Base-by-base conservation (phyloP, 345 rosid species). In the Dovyalis caffra region DNA sequence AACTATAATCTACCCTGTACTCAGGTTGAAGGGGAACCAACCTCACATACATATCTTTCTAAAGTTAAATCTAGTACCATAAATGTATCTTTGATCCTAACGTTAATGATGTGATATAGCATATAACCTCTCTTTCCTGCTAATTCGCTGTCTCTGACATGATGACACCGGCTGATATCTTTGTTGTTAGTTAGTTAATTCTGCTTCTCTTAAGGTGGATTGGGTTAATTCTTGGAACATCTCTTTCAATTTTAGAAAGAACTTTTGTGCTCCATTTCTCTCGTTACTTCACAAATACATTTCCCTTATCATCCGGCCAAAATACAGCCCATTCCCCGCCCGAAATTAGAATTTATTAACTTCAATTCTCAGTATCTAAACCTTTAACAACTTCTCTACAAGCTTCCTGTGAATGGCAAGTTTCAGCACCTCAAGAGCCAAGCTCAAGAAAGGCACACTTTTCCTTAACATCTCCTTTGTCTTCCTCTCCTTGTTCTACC, bases 381-480 rank as follows among this genome's bases (percentile, higher is more conserved):
- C 69, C 74, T 37, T 9, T 74, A 37, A 64, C 65, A 15, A 53
- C 68, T 66, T 57, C 63, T 65, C 66, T 40, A 18, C 77, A 76
- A 63, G 64, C 69, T 73, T 77, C 70, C 49, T 77, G 28, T 80
- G 75, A 83, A 87, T 87, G 90, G 85, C 84, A 74, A 69, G 69
- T 32, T 78, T 76, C 74, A 66, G 29, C 1, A 6, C 35, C 33
- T 70, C 73, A 62, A 70, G 43, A 32, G 70, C 72, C 68, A 78
- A 70, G 31, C 66, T 82, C 64, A 84, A 69, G 51, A 84, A 74
- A 32, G 73, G 86, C 80, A 62, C 21, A 62, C 61, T 87, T 74
- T 86, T 85, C 83, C 87, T 90, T 34, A 90, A 86, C 82, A 21
- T 79, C 65, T 79, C 90, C 69, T 90, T 87, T 80, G 68, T 87